Evolutionary conservation across 192 early-diverging fungal species (phyloP).

Genomic region (Coemansia asiatica): DNA sequence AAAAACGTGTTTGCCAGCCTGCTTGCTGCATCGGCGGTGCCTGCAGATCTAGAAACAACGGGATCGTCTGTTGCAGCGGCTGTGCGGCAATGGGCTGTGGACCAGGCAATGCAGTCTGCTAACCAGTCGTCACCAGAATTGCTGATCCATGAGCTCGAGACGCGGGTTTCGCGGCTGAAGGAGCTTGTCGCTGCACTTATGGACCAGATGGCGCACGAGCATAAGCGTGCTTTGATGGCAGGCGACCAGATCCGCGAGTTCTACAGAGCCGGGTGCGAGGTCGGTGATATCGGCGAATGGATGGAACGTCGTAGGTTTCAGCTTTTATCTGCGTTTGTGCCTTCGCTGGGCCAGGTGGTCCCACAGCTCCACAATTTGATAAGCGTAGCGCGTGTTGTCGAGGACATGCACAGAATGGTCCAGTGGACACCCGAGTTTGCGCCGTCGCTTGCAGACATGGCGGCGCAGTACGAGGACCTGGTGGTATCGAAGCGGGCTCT

Average conservation of each 20-base stretch:
- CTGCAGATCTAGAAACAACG: background rate
- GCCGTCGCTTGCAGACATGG: constrained; percentile 24
- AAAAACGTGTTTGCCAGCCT: constrained; percentile 24
- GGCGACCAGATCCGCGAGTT: constrained; percentile 36
- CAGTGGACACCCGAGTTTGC: constrained; percentile 25
- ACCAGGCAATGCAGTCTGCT: constrained; percentile 13
- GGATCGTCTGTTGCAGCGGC: constrained; percentile 6
- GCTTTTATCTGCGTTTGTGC: constrained; percentile 26
- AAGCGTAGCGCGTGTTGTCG: constrained; percentile 27
- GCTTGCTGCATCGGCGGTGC: background rate
- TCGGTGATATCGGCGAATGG: constrained; percentile 42
- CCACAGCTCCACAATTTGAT: constrained; percentile 26
- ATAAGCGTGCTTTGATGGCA: constrained; percentile 8
- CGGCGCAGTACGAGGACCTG: constrained; percentile 36
- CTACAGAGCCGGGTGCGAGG: constrained; percentile 27
- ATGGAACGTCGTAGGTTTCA: constrained; percentile 29
- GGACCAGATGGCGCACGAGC: constrained; percentile 6
- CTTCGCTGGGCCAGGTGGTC: constrained; percentile 22
- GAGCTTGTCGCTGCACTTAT: constrained; percentile 24
- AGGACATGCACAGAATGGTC: constrained; percentile 39
- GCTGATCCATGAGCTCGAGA: constrained; percentile 13
- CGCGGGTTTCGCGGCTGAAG: constrained; percentile 23
- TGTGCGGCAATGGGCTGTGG: constrained; percentile 35
- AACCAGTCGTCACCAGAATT: constrained; percentile 19
- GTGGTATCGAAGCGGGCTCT: constrained; percentile 19